A percentile compares a stretch with the other conserved stretches of the same genome.
Conservation (phyloP, 176 grass and related monocot genomes). For the Ampelocalamus luodianensis region DNA sequence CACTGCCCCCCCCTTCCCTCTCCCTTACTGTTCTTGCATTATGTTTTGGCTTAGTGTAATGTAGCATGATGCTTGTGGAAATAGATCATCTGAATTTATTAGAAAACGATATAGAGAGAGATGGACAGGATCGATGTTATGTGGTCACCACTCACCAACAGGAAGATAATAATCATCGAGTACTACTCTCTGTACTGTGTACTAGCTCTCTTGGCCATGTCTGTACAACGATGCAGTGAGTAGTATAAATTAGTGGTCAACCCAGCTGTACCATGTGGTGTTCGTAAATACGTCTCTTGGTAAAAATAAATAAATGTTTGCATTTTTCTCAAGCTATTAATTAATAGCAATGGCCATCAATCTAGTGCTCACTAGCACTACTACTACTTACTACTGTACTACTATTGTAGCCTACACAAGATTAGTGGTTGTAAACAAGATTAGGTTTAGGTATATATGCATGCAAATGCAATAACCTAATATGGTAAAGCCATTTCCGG, state of each 20-base stretch:
- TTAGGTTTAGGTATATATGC: too few species aligned
- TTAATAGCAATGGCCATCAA: too few species aligned
- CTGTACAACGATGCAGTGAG: neutral
- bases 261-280: neutral
- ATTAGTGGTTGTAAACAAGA: too few species aligned
- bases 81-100: too few species aligned
- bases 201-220: neutral
- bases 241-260: neutral
- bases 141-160: constrained; percentile 42
- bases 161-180: neutral
- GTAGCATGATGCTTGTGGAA: neutral
- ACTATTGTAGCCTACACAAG: too few species aligned
- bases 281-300: too few species aligned
- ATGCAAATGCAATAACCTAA: neutral
- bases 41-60: neutral
- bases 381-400: too few species aligned
- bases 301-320: too few species aligned
- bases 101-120: neutral
- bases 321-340: too few species aligned
- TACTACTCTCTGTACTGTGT: neutral
- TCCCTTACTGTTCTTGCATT: neutral
- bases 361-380: too few species aligned
- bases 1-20: neutral
- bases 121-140: neutral
- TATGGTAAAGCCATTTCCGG: neutral